Evolutionary conservation across 805 yeast species (phyloP).

Genomic region (Candida xiaguanensis): DNA sequence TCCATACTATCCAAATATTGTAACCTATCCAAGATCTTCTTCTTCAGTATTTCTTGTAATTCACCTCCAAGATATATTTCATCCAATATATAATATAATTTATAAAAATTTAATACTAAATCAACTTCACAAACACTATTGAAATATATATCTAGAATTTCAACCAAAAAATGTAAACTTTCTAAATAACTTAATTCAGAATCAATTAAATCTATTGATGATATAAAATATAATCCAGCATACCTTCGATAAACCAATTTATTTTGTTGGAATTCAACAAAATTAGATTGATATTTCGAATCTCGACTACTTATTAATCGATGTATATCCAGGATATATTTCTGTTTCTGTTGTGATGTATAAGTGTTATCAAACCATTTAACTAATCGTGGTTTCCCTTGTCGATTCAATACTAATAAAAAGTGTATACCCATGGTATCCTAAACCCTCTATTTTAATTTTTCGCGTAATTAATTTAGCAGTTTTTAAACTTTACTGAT

Average conservation of each 20-base stretch:
- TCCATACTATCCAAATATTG: conserved; percentile 49
- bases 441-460: neutral
- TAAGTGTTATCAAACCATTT: conserved; percentile 59
- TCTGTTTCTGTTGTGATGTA: conserved; percentile 26
- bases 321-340: conserved; percentile 62
- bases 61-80: conserved; percentile 91
- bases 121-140: conserved; percentile 93
- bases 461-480: neutral
- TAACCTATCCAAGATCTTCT: conserved; percentile 60
- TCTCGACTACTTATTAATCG: conserved; percentile 78
- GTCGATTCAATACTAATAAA: conserved; percentile 80
- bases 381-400: conserved; percentile 85
- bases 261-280: conserved; percentile 56
- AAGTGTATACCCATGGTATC: conserved; percentile 69
- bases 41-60: conserved; percentile 78
- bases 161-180: conserved; percentile 83
- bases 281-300: conserved; percentile 76
- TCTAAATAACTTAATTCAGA: conserved; percentile 82
- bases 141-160: conserved; percentile 79
- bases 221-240: conserved; percentile 88
- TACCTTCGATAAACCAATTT: conserved; percentile 83
- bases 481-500: too few relatives aligned
- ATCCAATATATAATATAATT: conserved; percentile 76
- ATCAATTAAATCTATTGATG: conserved; percentile 74
- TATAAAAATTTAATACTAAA: conserved; percentile 86